These are phyloP conservation scores for Auriculariales sp. DNA, from an alignment of 768 basidiomycete genomes.

Conservation along the genomic window DNA sequence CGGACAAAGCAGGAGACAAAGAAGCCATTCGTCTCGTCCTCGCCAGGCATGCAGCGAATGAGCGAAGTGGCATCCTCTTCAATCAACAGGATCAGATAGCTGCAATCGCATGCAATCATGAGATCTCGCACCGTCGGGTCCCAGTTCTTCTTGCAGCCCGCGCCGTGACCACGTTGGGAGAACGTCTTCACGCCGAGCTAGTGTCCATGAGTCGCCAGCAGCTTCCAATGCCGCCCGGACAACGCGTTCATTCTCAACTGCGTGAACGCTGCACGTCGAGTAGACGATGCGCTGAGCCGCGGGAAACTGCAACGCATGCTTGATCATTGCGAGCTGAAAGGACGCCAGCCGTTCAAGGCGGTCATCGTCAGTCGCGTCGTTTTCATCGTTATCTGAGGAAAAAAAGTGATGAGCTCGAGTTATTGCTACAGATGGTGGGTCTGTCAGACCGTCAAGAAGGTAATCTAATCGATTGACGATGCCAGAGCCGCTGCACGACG, in stretches of 20 bases:
- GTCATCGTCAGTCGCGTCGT: constrained; percentile 32
- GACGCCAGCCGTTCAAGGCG: constrained; percentile 71
- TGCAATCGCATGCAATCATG: constrained; percentile 1
- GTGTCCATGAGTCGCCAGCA: constrained; percentile 36
- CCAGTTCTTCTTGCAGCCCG: constrained; percentile 55
- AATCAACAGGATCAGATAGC: background rate
- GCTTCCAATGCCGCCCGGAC: constrained; percentile 70
- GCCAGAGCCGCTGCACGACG: constrained; percentile 91
- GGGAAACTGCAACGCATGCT: constrained; percentile 91
- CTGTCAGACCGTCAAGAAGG: constrained; percentile 42
- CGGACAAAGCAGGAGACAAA: constrained; percentile 90
- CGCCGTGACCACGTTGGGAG: constrained; percentile 74
- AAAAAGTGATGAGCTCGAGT: background rate
- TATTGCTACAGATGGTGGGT: too few relatives aligned
- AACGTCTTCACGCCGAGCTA: constrained; percentile 54
- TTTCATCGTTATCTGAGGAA: constrained; percentile 38
- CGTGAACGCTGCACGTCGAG: constrained; percentile 93
- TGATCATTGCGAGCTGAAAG: constrained; percentile 85
- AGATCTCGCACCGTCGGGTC: constrained; percentile 32
- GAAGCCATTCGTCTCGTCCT: constrained; percentile 90
- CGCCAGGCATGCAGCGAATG: constrained; percentile 61
- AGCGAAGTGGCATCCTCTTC: constrained; percentile 44
- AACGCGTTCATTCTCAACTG: constrained; percentile 86
- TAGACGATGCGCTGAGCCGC: constrained; percentile 74
- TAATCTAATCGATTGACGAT: constrained; percentile 84